Evolutionary conservation across 1,284 basidiomycete genomes (phyloP).

Genomic region (Papiliotrema terrestris): DNA sequence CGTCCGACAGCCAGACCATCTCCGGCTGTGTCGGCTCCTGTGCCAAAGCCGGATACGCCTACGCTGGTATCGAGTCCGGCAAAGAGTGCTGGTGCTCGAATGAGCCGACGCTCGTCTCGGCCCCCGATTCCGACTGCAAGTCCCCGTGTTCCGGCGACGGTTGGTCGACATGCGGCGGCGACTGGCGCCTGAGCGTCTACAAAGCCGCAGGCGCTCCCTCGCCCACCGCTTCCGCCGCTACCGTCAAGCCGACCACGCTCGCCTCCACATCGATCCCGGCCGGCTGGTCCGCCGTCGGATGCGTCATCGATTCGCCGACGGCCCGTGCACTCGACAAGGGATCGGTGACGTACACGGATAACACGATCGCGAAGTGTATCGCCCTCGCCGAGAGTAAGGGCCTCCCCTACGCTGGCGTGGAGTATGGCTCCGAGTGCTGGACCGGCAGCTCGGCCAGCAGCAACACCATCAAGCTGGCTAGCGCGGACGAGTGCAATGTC

Average conservation of each 20-base stretch:
- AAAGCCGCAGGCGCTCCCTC: constrained; percentile 1
- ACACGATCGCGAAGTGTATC: constrained; percentile 25
- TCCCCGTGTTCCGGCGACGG: background rate
- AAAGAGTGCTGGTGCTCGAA: constrained; percentile 27
- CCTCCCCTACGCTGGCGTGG: constrained; percentile 23
- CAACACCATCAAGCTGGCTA: constrained; percentile 19
- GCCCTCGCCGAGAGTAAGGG: constrained; percentile 18
- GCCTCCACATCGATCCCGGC: constrained; percentile 10
- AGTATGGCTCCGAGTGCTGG: constrained; percentile 35
- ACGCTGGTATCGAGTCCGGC: constrained; percentile 22
- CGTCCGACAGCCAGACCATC: background rate
- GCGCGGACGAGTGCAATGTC: constrained; percentile 21
- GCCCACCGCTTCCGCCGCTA: background rate
- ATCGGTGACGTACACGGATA: constrained; percentile 11
- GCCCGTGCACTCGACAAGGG: constrained; percentile 26
- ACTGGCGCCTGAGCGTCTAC: constrained; percentile 5
- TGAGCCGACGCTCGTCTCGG: background rate
- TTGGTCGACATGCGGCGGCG: constrained; percentile 1
- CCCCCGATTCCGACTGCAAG: background rate
- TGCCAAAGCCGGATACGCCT: constrained; percentile 8
- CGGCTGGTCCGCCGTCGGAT: constrained; percentile 35
- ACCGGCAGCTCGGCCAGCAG: constrained; percentile 19
- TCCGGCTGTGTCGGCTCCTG: constrained; percentile 15
- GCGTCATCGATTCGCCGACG: constrained; percentile 32
- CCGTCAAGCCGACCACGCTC: background rate